A percentile compares a stretch with the other conserved stretches of the same genome.
Evolutionary conservation across 2,329 filamentous ascomycete genomes (phyloP).

Genomic region (Penicillium sp.): DNA sequence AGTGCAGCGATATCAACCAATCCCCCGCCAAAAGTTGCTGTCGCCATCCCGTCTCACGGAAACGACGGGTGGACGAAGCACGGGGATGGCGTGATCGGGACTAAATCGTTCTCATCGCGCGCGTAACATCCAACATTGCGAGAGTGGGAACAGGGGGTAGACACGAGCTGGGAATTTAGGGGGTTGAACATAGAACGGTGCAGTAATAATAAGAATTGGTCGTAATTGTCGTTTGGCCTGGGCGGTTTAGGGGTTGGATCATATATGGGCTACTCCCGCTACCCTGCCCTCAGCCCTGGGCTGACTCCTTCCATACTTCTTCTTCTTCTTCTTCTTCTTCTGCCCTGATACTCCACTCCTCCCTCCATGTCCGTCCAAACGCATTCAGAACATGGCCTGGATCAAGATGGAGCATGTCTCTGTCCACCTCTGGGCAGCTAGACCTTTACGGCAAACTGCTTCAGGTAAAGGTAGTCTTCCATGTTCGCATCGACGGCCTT

Average conservation of each 20-base stretch:
- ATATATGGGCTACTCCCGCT: not conserved
- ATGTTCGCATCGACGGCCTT: conserved; percentile 62
- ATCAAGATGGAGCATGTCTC: not conserved
- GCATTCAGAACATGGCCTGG: not conserved
- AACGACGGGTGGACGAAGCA: conserved; percentile 1
- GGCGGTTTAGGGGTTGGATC: not conserved
- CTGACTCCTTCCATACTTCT: conserved; percentile 1
- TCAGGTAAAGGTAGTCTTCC: conserved; percentile 64
- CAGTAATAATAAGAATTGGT: conserved; percentile 3
- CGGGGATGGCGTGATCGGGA: conserved; percentile 31
- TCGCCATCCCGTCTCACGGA: not conserved
- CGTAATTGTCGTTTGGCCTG: not conserved
- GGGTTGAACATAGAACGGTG: not conserved
- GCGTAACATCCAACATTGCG: conserved; percentile 1
- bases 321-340: not conserved
- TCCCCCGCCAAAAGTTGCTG: conserved; percentile 7
- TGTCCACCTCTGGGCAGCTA: conserved; percentile 16
- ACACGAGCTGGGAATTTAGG: not conserved
- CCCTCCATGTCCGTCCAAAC: not conserved
- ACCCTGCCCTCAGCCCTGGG: not conserved
- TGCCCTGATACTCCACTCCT: not conserved
- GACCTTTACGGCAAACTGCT: conserved; percentile 64
- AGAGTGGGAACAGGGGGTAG: not conserved
- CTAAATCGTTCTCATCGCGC: conserved; percentile 31
- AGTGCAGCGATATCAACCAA: conserved; percentile 15